Percentiles rank a stretch among this genome's conserved stretches.
Conservation (phyloP, 345 rosid genomes). For the Diplotaxis tenuifolia region DNA sequence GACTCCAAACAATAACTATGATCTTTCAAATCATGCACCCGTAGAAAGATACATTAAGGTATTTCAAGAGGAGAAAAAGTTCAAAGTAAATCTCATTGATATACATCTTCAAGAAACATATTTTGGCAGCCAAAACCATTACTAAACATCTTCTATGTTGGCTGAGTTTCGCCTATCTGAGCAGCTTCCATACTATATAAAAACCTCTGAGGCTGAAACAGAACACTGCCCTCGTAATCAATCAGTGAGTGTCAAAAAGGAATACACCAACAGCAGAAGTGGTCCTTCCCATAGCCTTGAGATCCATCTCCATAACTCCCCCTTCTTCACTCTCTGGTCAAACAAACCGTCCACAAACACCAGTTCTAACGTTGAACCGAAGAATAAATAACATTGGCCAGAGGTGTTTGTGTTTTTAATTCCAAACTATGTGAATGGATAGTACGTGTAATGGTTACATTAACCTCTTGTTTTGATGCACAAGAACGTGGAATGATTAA, state of each 20-base stretch:
- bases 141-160: conserved; percentile 43
- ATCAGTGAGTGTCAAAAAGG: too few species aligned
- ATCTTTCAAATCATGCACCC: too few species aligned
- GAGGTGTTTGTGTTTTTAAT: too few species aligned
- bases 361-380: conserved; percentile 77
- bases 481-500: too few species aligned
- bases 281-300: conserved; percentile 81
- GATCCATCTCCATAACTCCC: conserved; percentile 92
- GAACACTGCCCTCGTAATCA: too few species aligned
- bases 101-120: neutral
- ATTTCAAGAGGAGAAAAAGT: neutral
- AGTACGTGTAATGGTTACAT: too few species aligned
- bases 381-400: too few species aligned
- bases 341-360: too few species aligned
- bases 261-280: conserved; percentile 78
- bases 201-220: conserved; percentile 77
- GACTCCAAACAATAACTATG: too few species aligned
- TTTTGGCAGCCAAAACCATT: conserved; percentile 19
- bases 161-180: conserved; percentile 42
- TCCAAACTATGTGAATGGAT: neutral
- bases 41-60: too few species aligned
- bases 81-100: neutral
- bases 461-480: too few species aligned
- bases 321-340: conserved; percentile 78
- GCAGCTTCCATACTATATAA: conserved; percentile 46